Base-by-base conservation (phyloP, 352 stramenopile genomes). In the Phytophthora colocasiae region DNA sequence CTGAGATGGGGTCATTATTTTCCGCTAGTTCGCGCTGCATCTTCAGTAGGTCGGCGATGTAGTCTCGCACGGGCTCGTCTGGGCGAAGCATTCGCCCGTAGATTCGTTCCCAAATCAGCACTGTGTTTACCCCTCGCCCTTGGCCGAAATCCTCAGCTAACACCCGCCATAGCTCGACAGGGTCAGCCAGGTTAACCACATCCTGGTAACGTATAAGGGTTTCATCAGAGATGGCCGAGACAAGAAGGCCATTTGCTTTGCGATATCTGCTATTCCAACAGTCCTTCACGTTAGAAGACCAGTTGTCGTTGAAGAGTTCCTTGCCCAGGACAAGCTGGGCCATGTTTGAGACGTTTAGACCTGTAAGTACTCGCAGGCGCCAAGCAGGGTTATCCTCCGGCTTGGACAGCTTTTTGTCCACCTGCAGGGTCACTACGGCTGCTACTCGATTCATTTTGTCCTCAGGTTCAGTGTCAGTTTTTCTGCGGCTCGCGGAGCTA, bases 11-110 rank as follows among this genome's bases (percentile, higher is more conserved):
- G 39, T 58, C 39, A 19, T 58, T 49, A 27, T 48, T 43, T 49
- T 58, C 26, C 4, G 51, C 51, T 11, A 58, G 15, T 14, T 40
- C 32, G 15, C 51, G 51, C 39, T 58, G 39, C 51, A 59, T 59
- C n/a, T 24, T n/a, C 27, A 59, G 17, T 2, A 51, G 8, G 27
- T 59, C 52, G 2, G 45, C 39, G 17, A 59, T 49, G 24, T 59
- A 50, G 14, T 41, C 15, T 31, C 41, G 15, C 39, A 48, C 41
- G 17, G 41, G n/a, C 19, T 19, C 19, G 19, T 29, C 17, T 10
- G 41, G n/a, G 8, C n/a, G n/a, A 29, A 31, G 41, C 19, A 48
- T 29, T 14, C 41, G 17, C 17, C 41, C n/a, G 12, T 48, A 48
- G 41, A 48, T 17, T 14, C 41, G 41, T 29, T 48, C 41, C 41